Evolutionary conservation across 1,139 yeast species (phyloP).

Genomic region (Zygoascus sp.): DNA sequence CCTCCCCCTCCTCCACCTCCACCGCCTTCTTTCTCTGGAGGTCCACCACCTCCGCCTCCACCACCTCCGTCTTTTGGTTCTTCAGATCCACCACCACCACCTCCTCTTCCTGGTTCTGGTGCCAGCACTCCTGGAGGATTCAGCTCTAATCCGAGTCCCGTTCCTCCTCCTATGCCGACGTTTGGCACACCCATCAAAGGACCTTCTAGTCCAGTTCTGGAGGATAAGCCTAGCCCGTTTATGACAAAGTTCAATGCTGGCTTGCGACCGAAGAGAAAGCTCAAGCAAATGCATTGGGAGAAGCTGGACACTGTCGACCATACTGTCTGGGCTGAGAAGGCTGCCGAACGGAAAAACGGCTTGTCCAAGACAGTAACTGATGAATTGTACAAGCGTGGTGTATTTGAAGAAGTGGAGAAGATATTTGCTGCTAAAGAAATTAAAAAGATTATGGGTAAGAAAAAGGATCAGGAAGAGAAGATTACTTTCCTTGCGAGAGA

Average conservation of each 20-base stretch:
- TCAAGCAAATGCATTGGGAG: conserved; percentile 97
- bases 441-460: conserved; percentile 37
- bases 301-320: conserved; percentile 59
- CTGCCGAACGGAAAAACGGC: conserved; percentile 18
- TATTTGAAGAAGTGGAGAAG: conserved; percentile 70
- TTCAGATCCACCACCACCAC: conserved; percentile 32
- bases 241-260: conserved; percentile 24
- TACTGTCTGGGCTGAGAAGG: conserved; percentile 71
- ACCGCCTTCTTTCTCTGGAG: conserved; percentile 24
- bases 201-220: conserved; percentile 22
- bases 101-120: conserved; percentile 26
- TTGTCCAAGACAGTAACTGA: conserved; percentile 40
- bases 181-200: conserved; percentile 18
- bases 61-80: conserved; percentile 29
- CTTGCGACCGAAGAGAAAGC: conserved; percentile 53
- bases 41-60: conserved; percentile 35
- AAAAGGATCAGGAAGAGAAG: conserved; percentile 41
- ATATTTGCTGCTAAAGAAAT: conserved; percentile 66
- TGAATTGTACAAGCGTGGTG: conserved; percentile 61
- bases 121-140: conserved; percentile 21
- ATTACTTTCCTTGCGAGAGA: conserved; percentile 70
- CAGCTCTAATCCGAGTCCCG: conserved; percentile 25
- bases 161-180: conserved; percentile 32
- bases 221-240: conserved; percentile 20
- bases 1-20: conserved; percentile 35